Evolutionary conservation across 1,284 basidiomycete genomes (phyloP), one percentile per base, ranked within the genome.

Genomic region (Ceratobasidium sp.): DNA sequence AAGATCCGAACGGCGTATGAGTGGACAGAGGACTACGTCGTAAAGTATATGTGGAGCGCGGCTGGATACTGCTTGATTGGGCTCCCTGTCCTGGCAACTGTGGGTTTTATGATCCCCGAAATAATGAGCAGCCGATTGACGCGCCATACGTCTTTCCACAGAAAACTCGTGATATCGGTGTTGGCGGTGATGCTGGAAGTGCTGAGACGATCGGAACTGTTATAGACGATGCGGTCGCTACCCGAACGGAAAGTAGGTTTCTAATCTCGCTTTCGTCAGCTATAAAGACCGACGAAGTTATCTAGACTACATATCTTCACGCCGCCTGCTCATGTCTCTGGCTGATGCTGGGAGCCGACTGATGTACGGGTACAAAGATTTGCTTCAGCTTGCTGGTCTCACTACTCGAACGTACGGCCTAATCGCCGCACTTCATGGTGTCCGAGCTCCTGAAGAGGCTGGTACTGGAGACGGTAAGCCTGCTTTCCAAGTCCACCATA

Each of bases 1-100:
- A 96, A 94, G 89, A 91, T 92, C 60, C 88, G 92, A 28, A 92
- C 93, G 64, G 89, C 89, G 0, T 94, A 94, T 78, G 91, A 93
- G 77, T 92, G 90, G 94, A 96, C 92, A 0, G 93, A 96, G 78
- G 94, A 97, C 82, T 94, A 93, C 76, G 91, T 97, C 9, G 94
- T 96, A 84, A 96, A 97, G 80, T 97, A 97, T 79, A 83, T 94
- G 10, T 97, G 95, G 94, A 94, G 92, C 26, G 95, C 94, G 0
- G 89, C 90, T 6, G 94, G 94, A 0, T 97, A 96, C 79, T 87
- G 87, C 4, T 85, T 97, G 32, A 97, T 97, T 78, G 93, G 93
- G 3, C 90, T 97, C 6, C 95, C 95, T 0, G 85, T 96, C 18
- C 83, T 96, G 57, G 43, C 55, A 5, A 55, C 55, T n/a, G 67